These are phyloP conservation scores for Saccharomyces hybrid DNA, from an alignment of 1,139 yeast species.

Conservation along the genomic window DNA sequence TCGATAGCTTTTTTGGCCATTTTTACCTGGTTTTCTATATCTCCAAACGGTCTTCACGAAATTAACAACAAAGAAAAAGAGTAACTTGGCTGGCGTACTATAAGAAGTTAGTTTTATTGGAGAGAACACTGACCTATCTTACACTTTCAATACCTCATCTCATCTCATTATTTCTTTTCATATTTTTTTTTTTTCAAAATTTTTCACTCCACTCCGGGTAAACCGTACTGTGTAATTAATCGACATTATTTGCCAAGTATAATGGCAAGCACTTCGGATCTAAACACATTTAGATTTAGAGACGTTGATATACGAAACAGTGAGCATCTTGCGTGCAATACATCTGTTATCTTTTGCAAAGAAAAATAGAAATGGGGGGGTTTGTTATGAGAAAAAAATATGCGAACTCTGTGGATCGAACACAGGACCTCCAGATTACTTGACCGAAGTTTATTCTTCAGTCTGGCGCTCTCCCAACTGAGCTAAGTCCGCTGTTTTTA, in stretches of 20 bases:
- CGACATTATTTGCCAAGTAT: too few relatives aligned
- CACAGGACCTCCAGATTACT: constrained; percentile 74
- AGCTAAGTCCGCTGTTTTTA: constrained; percentile 15
- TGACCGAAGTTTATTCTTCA: constrained; percentile 16
- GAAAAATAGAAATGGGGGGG: too few relatives aligned
- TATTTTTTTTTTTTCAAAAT: background rate
- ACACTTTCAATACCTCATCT: constrained; percentile 17
- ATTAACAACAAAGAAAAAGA: background rate
- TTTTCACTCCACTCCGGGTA: background rate
- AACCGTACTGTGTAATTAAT: too few relatives aligned
- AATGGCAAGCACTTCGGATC: too few relatives aligned
- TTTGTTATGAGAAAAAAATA: too few relatives aligned
- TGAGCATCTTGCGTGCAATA: too few relatives aligned
- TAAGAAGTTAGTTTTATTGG: too few relatives aligned
- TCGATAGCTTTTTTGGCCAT: constrained; percentile 97
- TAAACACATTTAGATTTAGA: too few relatives aligned
- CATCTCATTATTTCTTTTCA: constrained; percentile 13
- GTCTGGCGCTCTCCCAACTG: constrained; percentile 24
- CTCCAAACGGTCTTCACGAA: background rate
- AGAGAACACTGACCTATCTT: background rate
- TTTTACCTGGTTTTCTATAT: constrained; percentile 5
- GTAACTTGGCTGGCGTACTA: background rate
- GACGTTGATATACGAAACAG: too few relatives aligned
- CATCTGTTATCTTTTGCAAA: too few relatives aligned
- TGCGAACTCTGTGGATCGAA: constrained; percentile 87